Evolutionary conservation across 1,139 yeast genomes (phyloP), one percentile per base, ranked within the genome.

Genomic region (Pichia sp.): DNA sequence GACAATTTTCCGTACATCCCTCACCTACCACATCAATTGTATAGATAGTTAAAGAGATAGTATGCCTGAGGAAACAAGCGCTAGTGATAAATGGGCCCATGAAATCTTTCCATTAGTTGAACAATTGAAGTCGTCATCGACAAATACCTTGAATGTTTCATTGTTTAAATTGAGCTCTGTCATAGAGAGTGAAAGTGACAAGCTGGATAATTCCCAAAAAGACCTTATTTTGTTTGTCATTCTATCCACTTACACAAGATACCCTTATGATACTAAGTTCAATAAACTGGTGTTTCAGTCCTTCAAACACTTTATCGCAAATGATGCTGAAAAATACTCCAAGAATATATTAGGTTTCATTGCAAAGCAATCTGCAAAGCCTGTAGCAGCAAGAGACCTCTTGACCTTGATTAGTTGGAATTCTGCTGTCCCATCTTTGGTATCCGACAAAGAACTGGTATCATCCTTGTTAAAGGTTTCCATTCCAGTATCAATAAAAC

Each of bases 331-430:
- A 10, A 70, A 66, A 29, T 73, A 73, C 52, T 64, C 78, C 45
- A 59, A 65, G 15, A 67, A 67, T 15, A 74, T 73, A 49, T 64
- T 72, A 45, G 73, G 72, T 48, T 80, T 72, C 58, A 70, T 80
- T 45, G 57, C 64, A 40, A 73, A 74, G 36, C 64, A 72, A 40
- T 70, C 78, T 1, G 54, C 64, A 1, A 71, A 70, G 52, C 68
- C 73, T 11, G 68, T 76, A 56, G 86, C 92, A 2, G 66, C 76
- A 4, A 71, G 81, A 5, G 87, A 82, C 65, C 71, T 81, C 56
- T 70, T 82, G 64, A 76, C 85, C 3, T 70, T 85, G 16, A 72
- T 85, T 48, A 74, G 75, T 36, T 86, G 92, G 90, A 69, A 74
- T 49, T 77, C 76, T 57, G 61, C 64, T 23, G 65, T 75, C 26